Evolutionary conservation across 1,284 basidiomycete species (phyloP), one percentile per base, ranked within the genome.

Genomic region (Apiotrichum siamense): DNA sequence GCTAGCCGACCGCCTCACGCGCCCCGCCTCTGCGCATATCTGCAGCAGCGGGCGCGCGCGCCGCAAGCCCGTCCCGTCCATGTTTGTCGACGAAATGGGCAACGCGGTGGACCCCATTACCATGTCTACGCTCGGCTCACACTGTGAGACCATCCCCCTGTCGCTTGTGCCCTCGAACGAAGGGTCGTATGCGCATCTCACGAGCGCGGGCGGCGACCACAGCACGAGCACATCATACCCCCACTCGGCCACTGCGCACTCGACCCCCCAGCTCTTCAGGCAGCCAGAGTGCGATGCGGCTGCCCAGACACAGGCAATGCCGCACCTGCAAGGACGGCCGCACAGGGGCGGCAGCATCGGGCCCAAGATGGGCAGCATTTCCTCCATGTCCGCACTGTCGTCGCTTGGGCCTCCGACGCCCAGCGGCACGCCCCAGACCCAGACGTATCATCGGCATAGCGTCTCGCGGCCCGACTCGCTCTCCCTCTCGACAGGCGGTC

Each of bases 41-140:
- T 37, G 50, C 39, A 26, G 25, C 18, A 21, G 40, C 26, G 26
- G 29, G 3, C 43, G 25, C 18, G 24, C 25, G 10, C 42, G 52
- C 9, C 52, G 52, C 43, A 53, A 53, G 38, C 52, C 52, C 32
- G 52, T 53, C 7, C 52, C 52, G 6, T 31, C 38, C 12, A 20
- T 36, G n/a, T 13, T 29, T 6, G 27, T 7, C 10, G 48, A 43
- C 9, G 40, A 36, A 25, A 43, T 25, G 11, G 33, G 40, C 25
- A 7, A 21, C 10, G 5, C 27, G 26, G 27, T 26, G 7, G 23
- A 9, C 39, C 23, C 24, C n/a, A 31, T n/a, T 42, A 3, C 24
- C 40, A 42, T 29, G 15, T 35, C 33, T n/a, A n/a, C n/a, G n/a
- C n/a, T n/a, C n/a, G n/a, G n/a, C n/a, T n/a, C n/a, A n/a, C n/a